phyloP scores from a whole-genome alignment of 2,329 filamentous ascomycete genomes.

The Cordyceps cateniannulata region DNA sequence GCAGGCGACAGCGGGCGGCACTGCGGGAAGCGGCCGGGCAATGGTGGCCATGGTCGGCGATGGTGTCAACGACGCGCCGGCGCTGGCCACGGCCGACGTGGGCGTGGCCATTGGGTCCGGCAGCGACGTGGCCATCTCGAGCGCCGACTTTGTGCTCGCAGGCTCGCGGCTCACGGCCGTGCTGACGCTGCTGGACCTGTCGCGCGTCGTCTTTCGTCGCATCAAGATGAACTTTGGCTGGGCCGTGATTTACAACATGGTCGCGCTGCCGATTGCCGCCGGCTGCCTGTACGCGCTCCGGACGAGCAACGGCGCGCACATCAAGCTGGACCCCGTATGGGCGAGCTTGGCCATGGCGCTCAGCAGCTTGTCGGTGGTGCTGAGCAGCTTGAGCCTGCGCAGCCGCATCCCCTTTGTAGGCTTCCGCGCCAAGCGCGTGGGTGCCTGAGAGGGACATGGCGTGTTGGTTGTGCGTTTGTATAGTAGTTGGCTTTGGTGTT shows the following conservation, averaged over 20 bases:
- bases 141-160: conserved; percentile 76
- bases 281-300: conserved; percentile 63
- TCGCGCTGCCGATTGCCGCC: conserved; percentile 74
- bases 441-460: background rate
- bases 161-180: conserved; percentile 64
- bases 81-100: conserved; percentile 72
- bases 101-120: conserved; percentile 80
- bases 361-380: conserved; percentile 83
- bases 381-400: conserved; percentile 70
- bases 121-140: conserved; percentile 76
- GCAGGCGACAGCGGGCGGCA: conserved; percentile 44
- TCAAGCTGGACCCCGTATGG: conserved; percentile 73
- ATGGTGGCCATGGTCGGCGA: conserved; percentile 80
- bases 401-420: conserved; percentile 37
- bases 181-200: conserved; percentile 67
- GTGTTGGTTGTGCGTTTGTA: no score
- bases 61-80: conserved; percentile 84
- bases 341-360: conserved; percentile 87
- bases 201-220: conserved; percentile 63
- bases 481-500: background rate
- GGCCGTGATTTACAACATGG: conserved; percentile 75
- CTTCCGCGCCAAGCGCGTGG: conserved; percentile 30
- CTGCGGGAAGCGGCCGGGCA: conserved; percentile 29
- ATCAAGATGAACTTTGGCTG: conserved; percentile 82
- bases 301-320: conserved; percentile 42